Percentiles rank a stretch among this genome's conserved stretches.
These are phyloP conservation scores for Plasmodium chabaudi DNA, from an alignment of 169 alveolate species.

Conservation along the genomic window DNA sequence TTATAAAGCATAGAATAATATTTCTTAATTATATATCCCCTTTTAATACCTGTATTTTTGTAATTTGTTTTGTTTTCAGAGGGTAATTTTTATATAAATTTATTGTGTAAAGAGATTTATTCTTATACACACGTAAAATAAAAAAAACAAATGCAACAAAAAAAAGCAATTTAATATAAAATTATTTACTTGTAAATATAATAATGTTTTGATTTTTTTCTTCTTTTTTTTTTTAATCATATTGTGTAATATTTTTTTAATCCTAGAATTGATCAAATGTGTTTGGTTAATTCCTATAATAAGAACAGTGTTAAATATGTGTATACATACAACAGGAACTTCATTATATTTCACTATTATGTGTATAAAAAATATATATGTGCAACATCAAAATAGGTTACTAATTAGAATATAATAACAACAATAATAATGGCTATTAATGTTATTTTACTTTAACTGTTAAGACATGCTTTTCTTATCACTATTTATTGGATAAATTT, in stretches of 20 bases:
- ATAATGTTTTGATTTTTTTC: constrained; percentile 21
- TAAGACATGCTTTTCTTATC: no score
- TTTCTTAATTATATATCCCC: no score
- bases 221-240: constrained; percentile 34
- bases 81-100: neutral
- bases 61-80: no score
- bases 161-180: constrained; percentile 40
- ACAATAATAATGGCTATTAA: no score
- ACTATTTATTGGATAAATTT: no score
- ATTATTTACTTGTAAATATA: constrained; percentile 44
- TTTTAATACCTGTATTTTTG: no score
- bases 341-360: no score
- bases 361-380: no score
- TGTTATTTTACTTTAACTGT: no score
- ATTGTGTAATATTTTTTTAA: constrained; percentile 13
- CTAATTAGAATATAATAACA: no score
- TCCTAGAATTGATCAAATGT: constrained; percentile 25
- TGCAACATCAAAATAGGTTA: no score
- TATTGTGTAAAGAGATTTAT: constrained; percentile 18
- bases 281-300: constrained; percentile 53
- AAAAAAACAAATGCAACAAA: constrained; percentile 28
- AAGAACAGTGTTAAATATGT: constrained; percentile 9
- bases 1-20: no score
- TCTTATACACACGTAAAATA: constrained; percentile 23
- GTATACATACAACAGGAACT: neutral